Evolutionary conservation across 2,329 filamentous ascomycete genomes (phyloP), one percentile per base, ranked within the genome.

Genomic region (Exserohilum turcica): DNA sequence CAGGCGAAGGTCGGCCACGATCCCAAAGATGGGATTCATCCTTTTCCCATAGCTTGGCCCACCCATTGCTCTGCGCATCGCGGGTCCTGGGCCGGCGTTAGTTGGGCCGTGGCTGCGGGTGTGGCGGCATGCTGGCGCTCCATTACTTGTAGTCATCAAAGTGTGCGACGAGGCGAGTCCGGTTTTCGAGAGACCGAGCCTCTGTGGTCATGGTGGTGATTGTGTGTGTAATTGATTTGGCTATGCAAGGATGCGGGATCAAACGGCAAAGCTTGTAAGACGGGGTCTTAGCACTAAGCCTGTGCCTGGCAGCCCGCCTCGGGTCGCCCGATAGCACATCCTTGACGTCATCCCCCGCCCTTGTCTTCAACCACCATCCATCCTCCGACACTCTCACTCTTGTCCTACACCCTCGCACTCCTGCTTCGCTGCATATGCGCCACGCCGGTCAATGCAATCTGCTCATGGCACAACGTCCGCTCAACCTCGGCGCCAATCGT

Each of bases 11-110:
- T 32, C 71, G 69, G 16, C 79, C 79, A 13, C 77, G 74, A 63
- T 86, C 83, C 82, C 82, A 86, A 1, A 82, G 80, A 18, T 81
- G 74, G 57, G 76, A 76, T 39, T 78, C 72, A 33, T 75, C 75
- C 40, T 78, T 71, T 31, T 79, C 71, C 82, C 83, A 86, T 15
- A 85, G 74, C 3, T 76, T 73, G 28, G 78, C 77, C 83, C 83
- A 85, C 52, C 76, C 56, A 16, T 51, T 42, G 48, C 29, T 50
- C 33, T 65, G 59, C 31, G 56, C 48, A 36, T 59, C 54, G 16
- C 52, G 48, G 16, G 52, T 40, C 32, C 56, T 58, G 28, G 29
- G 9, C 32, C 31, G 24, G 19, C 13, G 28, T 59, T 27, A 59
- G 52, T 43, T 42, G 9, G 31, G 8, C 7, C 9, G 33, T 31